A percentile compares a stretch with the other conserved stretches of the same genome.
These are phyloP conservation scores for Gastrolobium bilobum DNA, from an alignment of 306 rosid genomes.

Conservation along the genomic window DNA sequence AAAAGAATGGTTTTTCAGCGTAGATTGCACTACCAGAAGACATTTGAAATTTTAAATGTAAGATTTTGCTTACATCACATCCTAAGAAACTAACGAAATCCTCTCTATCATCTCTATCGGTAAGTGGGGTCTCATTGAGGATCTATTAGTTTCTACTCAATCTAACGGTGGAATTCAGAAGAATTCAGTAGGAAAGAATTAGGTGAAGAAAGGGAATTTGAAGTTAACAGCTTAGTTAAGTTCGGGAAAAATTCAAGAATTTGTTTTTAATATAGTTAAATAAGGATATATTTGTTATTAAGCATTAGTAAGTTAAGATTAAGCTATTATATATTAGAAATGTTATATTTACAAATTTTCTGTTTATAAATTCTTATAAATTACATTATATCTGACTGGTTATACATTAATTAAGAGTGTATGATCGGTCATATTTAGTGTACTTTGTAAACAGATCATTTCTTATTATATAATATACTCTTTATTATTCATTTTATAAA, in stretches of 20 bases:
- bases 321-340: no score
- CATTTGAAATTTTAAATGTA: not conserved
- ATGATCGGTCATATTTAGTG: no score
- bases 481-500: no score
- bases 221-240: constrained; percentile 29
- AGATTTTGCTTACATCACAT: constrained; percentile 33
- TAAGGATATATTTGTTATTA: no score
- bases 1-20: constrained; percentile 34
- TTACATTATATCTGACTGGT: no score
- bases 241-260: not conserved
- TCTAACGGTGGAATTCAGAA: constrained; percentile 35
- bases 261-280: not conserved
- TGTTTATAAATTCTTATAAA: no score
- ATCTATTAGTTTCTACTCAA: constrained; percentile 44
- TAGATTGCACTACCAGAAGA: not conserved
- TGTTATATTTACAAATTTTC: no score
- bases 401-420: no score
- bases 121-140: constrained; percentile 39
- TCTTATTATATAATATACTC: no score
- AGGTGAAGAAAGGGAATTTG: constrained; percentile 55
- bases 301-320: no score
- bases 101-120: not conserved
- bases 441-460: no score
- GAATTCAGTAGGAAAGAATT: constrained; percentile 60
- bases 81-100: constrained; percentile 42